Evolutionary conservation across 2,329 filamentous ascomycete species (phyloP).

Genomic region (Fusarium sp.): DNA sequence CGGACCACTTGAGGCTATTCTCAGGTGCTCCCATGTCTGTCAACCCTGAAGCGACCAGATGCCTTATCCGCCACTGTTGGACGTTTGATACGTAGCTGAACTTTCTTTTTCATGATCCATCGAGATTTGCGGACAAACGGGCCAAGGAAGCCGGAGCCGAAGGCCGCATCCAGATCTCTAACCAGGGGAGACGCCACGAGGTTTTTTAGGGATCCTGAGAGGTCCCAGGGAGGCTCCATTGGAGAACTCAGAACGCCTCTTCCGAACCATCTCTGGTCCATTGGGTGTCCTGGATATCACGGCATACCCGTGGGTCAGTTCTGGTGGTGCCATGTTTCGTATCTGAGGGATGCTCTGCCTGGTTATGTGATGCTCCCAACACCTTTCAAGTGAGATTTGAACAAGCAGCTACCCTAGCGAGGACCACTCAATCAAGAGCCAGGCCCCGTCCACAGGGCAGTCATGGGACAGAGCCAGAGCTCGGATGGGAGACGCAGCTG

Average conservation of each 20-base stretch:
- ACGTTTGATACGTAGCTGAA: background rate
- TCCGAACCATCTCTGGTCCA: background rate
- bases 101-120: constrained; percentile 13
- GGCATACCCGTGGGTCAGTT: background rate
- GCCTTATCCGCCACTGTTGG: constrained; percentile 24
- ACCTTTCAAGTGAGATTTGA: background rate
- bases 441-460: background rate
- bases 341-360: background rate
- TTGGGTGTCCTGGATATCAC: background rate
- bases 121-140: constrained; percentile 12
- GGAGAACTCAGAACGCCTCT: constrained; percentile 1
- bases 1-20: constrained; percentile 5
- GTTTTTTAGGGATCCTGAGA: constrained; percentile 14
- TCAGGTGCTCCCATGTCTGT: constrained; percentile 17
- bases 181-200: constrained; percentile 17
- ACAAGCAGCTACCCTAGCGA: background rate
- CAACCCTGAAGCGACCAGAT: constrained; percentile 2
- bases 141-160: constrained; percentile 7
- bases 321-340: background rate
- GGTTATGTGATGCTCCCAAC: background rate
- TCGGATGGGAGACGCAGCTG: background rate
- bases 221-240: constrained; percentile 5
- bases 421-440: background rate
- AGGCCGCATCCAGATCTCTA: constrained; percentile 9
- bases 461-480: background rate